Percentiles rank a stretch among this genome's conserved stretches.
These are phyloP conservation scores for Tilletia walkeri DNA, from an alignment of 1,284 basidiomycete genomes.

Conservation along the genomic window DNA sequence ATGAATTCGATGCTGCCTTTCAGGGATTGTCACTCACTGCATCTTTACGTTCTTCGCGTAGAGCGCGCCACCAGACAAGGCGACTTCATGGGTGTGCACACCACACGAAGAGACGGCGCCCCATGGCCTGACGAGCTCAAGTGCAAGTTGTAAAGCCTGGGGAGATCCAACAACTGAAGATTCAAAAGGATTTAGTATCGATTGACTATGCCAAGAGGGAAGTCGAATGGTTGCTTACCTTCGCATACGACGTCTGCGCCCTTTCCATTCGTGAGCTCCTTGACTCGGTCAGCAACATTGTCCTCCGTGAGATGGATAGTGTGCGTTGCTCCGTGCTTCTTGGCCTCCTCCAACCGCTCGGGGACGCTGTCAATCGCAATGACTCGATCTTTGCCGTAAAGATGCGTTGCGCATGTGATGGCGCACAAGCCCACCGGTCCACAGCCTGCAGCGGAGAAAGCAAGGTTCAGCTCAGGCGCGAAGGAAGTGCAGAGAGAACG, in stretches of 20 bases:
- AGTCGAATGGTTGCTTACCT: constrained; percentile 30
- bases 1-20: neutral
- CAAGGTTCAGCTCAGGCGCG: neutral
- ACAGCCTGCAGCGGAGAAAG: constrained; percentile 55
- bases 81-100: constrained; percentile 59
- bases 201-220: neutral
- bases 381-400: constrained; percentile 54
- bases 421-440: constrained; percentile 59
- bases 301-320: constrained; percentile 45
- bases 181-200: neutral
- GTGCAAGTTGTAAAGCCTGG: constrained; percentile 69
- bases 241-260: constrained; percentile 61
- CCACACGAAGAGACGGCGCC: constrained; percentile 78
- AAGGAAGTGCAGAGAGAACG: no score
- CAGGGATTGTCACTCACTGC: neutral
- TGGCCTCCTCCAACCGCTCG: constrained; percentile 51
- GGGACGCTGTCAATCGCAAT: constrained; percentile 54
- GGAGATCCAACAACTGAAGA: constrained; percentile 69
- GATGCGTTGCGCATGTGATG: constrained; percentile 56
- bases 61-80: constrained; percentile 58
- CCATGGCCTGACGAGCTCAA: constrained; percentile 74
- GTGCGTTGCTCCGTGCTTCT: constrained; percentile 38
- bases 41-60: constrained; percentile 60
- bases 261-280: constrained; percentile 48
- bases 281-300: constrained; percentile 33